A percentile compares a stretch with the other conserved stretches of the same genome.
Evolutionary conservation across 805 yeast genomes (phyloP).

Genomic region (Yamadazyma sp.): DNA sequence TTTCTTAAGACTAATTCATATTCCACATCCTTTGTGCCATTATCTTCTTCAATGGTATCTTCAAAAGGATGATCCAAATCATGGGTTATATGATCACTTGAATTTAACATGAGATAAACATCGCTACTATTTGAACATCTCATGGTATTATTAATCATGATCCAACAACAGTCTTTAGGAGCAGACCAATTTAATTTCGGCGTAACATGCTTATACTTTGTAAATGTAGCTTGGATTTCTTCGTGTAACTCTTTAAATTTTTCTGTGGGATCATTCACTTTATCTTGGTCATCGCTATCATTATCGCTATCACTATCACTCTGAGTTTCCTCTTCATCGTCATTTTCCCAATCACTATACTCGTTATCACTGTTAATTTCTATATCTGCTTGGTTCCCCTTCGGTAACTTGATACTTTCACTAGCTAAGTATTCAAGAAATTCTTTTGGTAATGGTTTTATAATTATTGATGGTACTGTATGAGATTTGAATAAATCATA

Average conservation of each 20-base stretch:
- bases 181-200: conserved; percentile 98
- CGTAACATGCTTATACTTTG: conserved; percentile 54
- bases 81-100: conserved; percentile 84
- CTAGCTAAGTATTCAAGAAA: conserved; percentile 32
- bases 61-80: conserved; percentile 76
- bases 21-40: conserved; percentile 18
- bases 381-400: conserved; percentile 12
- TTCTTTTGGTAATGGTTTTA: conserved; percentile 30
- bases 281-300: conserved; percentile 47
- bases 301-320: conserved; percentile 68
- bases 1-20: conserved; percentile 73
- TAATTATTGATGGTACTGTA: conserved; percentile 20
- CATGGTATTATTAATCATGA: conserved; percentile 71
- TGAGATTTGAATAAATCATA: conserved; percentile 20
- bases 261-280: conserved; percentile 12
- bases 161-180: conserved; percentile 95
- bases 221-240: conserved; percentile 44
- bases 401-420: conserved; percentile 23
- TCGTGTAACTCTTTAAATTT: conserved; percentile 60
- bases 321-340: conserved; percentile 30
- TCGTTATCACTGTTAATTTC: conserved; percentile 53
- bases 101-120: conserved; percentile 73
- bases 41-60: conserved; percentile 27
- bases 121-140: conserved; percentile 72
- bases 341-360: conserved; percentile 77